Evolutionary conservation across 306 rosid species (phyloP), one percentile per base, ranked within the genome.

Genomic region (Prunus salicina): DNA sequence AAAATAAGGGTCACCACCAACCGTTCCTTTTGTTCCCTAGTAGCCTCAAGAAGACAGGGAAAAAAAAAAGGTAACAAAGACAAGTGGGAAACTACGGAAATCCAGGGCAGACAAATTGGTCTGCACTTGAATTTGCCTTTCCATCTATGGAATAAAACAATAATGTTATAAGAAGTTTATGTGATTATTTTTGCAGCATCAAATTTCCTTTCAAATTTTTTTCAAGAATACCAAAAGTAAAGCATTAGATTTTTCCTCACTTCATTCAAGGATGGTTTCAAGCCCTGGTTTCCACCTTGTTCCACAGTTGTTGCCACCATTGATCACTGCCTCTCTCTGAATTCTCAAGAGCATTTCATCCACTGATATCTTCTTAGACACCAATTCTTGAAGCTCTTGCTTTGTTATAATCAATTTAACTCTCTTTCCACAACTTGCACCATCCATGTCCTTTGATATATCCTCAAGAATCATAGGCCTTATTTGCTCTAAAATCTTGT

Each of bases 261-360:
- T 71, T 76, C 70, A 90, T 85, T 89, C 94, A 0, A 92, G 88
- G 73, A 93, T 91, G 27, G 91, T 71, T 18, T 88, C 91, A 49
- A 93, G 82, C 34, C 75, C 81, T 25, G 86, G 79, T 60, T 71
- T 89, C 87, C 82, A 66, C 52, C 64, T 74, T 43, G 43, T 43
- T 32, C 76, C 11, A 8, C 77, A 73, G 25, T 50, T 50, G 41
- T 50, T 50, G 41, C 15, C 22, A 45, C 52, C n/a, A 49, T 16
- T 12, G 27, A 18, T 67, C 50, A 18, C 18, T 60, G 58, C 45
- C 47, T 28, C 77, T 62, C 58, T 41, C 73, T 82, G 75, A 45
- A 68, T 79, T 77, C 81, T 73, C 2, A 74, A 74, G 49, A 93
- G 76, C 19, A 93, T 22, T 7, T 89, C 91, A 38, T 87, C 83